Conservation (phyloP, 2,329 filamentous ascomycete species). For the Bimuria novae-zelandiae region DNA sequence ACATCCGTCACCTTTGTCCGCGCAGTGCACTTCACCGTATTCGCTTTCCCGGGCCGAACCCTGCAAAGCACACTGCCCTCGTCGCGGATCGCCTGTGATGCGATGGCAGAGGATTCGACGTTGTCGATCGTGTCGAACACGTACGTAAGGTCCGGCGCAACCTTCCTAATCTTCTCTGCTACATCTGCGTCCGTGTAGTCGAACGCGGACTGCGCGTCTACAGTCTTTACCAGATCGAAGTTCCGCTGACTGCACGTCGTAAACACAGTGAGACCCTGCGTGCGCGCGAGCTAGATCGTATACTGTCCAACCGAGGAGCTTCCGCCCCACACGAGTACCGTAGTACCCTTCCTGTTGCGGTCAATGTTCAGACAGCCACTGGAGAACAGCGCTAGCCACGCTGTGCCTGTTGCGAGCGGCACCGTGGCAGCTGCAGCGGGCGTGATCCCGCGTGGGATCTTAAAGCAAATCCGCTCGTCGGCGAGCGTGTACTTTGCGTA, state of each 20-base stretch:
- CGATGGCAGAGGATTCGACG: conserved; percentile 38
- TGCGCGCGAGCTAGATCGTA: conserved; percentile 23
- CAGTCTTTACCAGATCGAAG: conserved; percentile 17
- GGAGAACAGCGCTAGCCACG: conserved; percentile 49
- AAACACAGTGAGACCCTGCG: conserved; percentile 14
- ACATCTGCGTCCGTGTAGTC: conserved; percentile 54
- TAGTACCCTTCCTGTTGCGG: conserved; percentile 18
- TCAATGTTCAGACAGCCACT: conserved; percentile 43
- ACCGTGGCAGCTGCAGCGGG: conserved; percentile 45
- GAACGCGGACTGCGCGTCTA: conserved; percentile 21
- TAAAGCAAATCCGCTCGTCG: conserved; percentile 49
- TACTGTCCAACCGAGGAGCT: conserved; percentile 41
- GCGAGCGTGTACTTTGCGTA: conserved; percentile 50
- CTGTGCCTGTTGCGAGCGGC: conserved; percentile 47
- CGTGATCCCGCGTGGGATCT: conserved; percentile 38
- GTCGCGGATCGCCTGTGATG: conserved; percentile 37
- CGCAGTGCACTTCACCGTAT: conserved; percentile 44
- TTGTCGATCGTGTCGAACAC: conserved; percentile 54
- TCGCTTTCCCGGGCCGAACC: conserved; percentile 48
- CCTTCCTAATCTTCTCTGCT: conserved; percentile 45
- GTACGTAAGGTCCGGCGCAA: conserved; percentile 28
- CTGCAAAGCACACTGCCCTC: conserved; percentile 46
- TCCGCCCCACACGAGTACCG: conserved; percentile 51
- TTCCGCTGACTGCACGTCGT: conserved; percentile 22
- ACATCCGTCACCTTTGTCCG: conserved; percentile 48